Conservation (phyloP, 1,284 basidiomycete species). For the Cutaneotrichosporon sp. region DNA sequence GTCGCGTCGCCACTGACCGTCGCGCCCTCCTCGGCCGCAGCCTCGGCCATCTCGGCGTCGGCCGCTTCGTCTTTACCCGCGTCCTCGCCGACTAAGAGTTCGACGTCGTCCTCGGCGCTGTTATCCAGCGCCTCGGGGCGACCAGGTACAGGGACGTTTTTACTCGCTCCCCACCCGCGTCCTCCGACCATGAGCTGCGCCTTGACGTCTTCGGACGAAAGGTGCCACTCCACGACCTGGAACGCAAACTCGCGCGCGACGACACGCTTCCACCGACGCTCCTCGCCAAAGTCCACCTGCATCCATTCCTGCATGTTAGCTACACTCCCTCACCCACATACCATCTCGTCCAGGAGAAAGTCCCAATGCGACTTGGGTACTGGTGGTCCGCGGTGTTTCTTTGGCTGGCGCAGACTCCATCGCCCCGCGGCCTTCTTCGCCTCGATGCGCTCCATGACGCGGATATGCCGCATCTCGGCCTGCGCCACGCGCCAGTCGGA, state of each 20-base stretch:
- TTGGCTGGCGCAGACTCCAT: slow-evolving; percentile 94
- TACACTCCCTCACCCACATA: slow-evolving; percentile 44
- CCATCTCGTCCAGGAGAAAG: slow-evolving; percentile 94
- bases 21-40: slow-evolving; percentile 13
- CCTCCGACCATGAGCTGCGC: slow-evolving; percentile 56
- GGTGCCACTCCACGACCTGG: slow-evolving; percentile 82
- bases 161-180: slow-evolving; percentile 37
- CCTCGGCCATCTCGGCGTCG: slow-evolving; percentile 18
- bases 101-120: slow-evolving; percentile 39
- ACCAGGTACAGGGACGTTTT: slow-evolving; percentile 28
- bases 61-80: slow-evolving; percentile 21
- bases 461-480: slow-evolving; percentile 66
- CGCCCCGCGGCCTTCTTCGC: slow-evolving; percentile 69
- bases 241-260: slow-evolving; percentile 79
- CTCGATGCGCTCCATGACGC: slow-evolving; percentile 82
- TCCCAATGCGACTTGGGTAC: slow-evolving; percentile 89
- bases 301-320: slow-evolving; percentile 75
- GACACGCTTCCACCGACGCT: slow-evolving; percentile 85
- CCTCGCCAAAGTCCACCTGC: slow-evolving; percentile 89
- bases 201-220: slow-evolving; percentile 63
- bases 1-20: slow-evolving; percentile 18
- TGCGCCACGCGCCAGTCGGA: slow-evolving; percentile 56
- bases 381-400: slow-evolving; percentile 81
- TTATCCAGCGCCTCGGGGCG: slow-evolving; percentile 4
- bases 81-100: slow-evolving; percentile 36